phyloP scores from a whole-genome alignment of 345 rosid species.

The thale cress (Arabidopsis thaliana) region TAIR10.1 NC_003070.9:30093501-30094000 shows the following conservation, averaged over 20 bases:
- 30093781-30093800: neutral
- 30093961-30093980: slow-evolving; percentile 63
- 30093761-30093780: neutral
- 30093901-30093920: neutral
- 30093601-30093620: slow-evolving; percentile 98
- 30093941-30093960: slow-evolving; percentile 14
- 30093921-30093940: slow-evolving; percentile 1
- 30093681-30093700: neutral
- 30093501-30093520: slow-evolving; percentile 37
- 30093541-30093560: slow-evolving; percentile 22
- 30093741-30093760: neutral
- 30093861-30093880: neutral
- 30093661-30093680: slow-evolving; percentile 45
- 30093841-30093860: neutral
- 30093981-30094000: slow-evolving; percentile 84
- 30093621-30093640: slow-evolving; percentile 94
- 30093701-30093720: neutral
- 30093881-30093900: neutral
- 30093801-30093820: neutral
- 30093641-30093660: slow-evolving; percentile 61
- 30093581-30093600: slow-evolving; percentile 92
- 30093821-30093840: neutral
- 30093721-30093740: neutral
- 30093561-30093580: slow-evolving; percentile 57
- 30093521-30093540: slow-evolving; percentile 37